Evolutionary conservation across 176 grass and related monocot species (phyloP).

Genomic region (Triticum urartu): DNA sequence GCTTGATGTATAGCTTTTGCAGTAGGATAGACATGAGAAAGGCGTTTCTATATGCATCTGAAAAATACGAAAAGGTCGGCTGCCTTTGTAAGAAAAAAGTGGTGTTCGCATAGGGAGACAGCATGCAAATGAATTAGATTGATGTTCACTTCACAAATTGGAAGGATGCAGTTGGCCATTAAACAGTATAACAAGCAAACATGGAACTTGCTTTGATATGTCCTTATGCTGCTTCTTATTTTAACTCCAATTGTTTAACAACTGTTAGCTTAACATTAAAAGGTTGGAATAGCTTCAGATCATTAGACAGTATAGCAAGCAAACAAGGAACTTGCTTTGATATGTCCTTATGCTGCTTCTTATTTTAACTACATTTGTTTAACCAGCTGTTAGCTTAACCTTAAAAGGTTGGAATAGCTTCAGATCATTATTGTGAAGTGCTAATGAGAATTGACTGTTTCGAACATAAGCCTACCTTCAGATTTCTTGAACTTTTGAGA

Average conservation of each 20-base stretch:
- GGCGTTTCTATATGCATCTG: not conserved
- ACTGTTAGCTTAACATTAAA: constrained; percentile 4
- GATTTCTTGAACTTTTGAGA: constrained; percentile 2
- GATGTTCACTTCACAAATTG: not conserved
- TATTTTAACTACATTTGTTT: not conserved
- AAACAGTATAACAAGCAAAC: not conserved
- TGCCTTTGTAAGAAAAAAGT: not conserved
- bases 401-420: not conserved
- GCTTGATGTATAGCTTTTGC: not conserved
- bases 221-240: not conserved
- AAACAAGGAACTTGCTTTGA: not conserved
- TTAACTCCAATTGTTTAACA: not conserved
- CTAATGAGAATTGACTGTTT: not conserved
- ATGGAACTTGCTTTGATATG: not conserved
- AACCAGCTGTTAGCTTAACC: constrained; percentile 1
- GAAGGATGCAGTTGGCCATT: constrained; percentile 1
- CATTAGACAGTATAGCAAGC: not conserved
- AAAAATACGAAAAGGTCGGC: not conserved
- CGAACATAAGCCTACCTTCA: not conserved
- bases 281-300: not conserved
- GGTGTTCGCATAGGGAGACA: not conserved
- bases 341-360: not conserved
- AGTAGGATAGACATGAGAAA: not conserved
- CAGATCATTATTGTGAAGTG: not conserved
- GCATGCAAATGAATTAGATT: not conserved